These are phyloP conservation scores for Coprinopsis marcescibilis DNA, from an alignment of 768 basidiomycete species.

Conservation along the genomic window DNA sequence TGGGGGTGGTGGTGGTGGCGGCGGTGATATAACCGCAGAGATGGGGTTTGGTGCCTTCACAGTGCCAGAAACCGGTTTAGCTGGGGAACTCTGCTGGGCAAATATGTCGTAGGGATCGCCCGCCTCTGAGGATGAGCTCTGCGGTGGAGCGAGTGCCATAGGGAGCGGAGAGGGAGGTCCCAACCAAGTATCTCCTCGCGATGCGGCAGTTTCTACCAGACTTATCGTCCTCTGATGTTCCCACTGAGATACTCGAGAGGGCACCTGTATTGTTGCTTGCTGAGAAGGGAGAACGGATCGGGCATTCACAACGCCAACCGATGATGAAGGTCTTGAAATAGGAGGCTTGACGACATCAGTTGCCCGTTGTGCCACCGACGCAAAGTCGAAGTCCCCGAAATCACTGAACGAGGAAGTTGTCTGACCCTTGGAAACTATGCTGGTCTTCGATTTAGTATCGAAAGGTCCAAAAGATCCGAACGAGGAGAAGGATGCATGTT, in stretches of 20 bases:
- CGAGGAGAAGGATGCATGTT: conserved; percentile 24
- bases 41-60: background rate
- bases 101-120: background rate
- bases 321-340: background rate
- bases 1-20: no score
- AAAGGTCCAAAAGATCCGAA: conserved; percentile 5
- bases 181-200: conserved; percentile 40
- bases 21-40: background rate
- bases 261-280: conserved; percentile 32
- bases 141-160: conserved; percentile 19
- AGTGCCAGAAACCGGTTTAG: background rate
- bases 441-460: conserved; percentile 5
- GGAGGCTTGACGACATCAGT: background rate
- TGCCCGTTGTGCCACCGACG: background rate
- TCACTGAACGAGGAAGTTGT: conserved; percentile 1
- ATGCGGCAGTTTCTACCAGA: conserved; percentile 52
- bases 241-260: conserved; percentile 15
- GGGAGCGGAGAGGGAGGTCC: conserved; percentile 28
- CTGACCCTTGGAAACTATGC: conserved; percentile 3
- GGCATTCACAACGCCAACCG: no score
- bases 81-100: background rate
- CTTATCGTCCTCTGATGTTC: conserved; percentile 50
- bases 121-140: conserved; percentile 2
- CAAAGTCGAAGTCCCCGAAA: background rate
- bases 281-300: conserved; percentile 13